Evolutionary conservation across 345 rosid species (phyloP).

Genomic region (Hypericum androsaemum): DNA sequence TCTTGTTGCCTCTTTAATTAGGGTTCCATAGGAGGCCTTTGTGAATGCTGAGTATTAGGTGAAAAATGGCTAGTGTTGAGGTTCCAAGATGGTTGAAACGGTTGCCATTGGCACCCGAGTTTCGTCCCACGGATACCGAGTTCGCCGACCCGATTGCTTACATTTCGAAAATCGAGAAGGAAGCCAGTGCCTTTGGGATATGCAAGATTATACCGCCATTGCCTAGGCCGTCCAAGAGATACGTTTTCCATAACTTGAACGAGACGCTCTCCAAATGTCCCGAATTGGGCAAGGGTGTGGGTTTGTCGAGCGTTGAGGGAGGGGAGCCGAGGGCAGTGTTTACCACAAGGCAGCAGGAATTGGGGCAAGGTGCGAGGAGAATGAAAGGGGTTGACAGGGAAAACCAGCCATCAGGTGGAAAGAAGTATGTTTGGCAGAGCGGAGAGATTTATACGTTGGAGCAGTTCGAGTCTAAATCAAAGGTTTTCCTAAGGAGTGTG

Average conservation of each 20-base stretch:
- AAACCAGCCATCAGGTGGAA: constrained; percentile 36
- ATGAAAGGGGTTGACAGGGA: constrained; percentile 34
- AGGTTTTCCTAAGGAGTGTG: constrained; percentile 54
- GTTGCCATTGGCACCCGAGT: constrained; percentile 86
- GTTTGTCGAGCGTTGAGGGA: constrained; percentile 24
- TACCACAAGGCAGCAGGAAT: constrained; percentile 93
- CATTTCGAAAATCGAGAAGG: constrained; percentile 91
- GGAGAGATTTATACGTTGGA: constrained; percentile 91
- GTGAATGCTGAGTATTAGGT: constrained; percentile 11
- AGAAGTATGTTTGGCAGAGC: constrained; percentile 98
- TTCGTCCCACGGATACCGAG: constrained; percentile 91
- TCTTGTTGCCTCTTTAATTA: constrained; percentile 2
- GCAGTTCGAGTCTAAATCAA: constrained; percentile 83
- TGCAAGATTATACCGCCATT: constrained; percentile 95
- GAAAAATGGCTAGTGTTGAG: constrained; percentile 79
- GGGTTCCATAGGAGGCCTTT: constrained; percentile 6
- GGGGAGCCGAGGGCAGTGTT: constrained; percentile 68
- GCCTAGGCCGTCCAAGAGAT: constrained; percentile 85
- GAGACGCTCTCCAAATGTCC: constrained; percentile 72
- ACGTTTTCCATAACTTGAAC: constrained; percentile 68
- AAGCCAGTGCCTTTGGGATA: constrained; percentile 86
- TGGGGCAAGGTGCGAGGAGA: constrained; percentile 62
- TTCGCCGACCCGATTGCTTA: constrained; percentile 97
- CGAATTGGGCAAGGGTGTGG: constrained; percentile 44
- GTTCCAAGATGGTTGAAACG: constrained; percentile 81